Base-by-base conservation (phyloP, 495 filamentous ascomycete species). In the Amorphotheca resinae region DNA sequence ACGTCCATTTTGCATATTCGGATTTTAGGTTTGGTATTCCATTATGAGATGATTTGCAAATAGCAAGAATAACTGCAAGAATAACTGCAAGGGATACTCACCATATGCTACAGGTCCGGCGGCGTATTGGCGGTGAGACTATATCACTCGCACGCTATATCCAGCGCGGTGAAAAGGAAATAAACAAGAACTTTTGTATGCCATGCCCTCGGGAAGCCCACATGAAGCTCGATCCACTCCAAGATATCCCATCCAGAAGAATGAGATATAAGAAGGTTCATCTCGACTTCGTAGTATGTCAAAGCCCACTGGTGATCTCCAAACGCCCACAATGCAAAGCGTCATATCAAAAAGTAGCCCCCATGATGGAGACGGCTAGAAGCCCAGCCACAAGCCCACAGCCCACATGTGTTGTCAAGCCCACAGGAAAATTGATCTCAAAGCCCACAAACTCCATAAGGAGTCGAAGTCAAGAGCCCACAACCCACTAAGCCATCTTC, bases 291-390 rank as follows among this genome's bases (percentile, higher is more conserved):
- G 35, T 53, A 41, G 28, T 57, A 52, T 63, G 56, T 60, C 67
- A 58, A 64, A 70, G 67, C 68, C 62, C 66, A 61, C 63, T 46
- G 55, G 52, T 61, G 53, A 60, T 61, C 52, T 56, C 64, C 61
- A 57, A 69, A 58, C 59, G 64, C 67, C 67, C 58, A 52, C 61
- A 63, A 40, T 60, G 59, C 34, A 37, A 37, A 2, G 15, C 20
- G 18, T 20, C 2, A 18, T 37, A 40, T 40, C 38, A 40, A 40
- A 40, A 40, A 40, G 38, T 28, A 12, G 9, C 38, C 25, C 25
- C 11, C 5, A 28, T 5, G 5, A 28, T 28, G 11, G 59, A 58
- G 54, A 59, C 63, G 63, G 46, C 39, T 38, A 54, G 41, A 42
- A 50, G 48, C 45, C 50, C 44, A 52, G 52, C 48, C 48, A 48